phyloP scores from a whole-genome alignment of 83 land plant genomes.

The Picea abies region DNA sequence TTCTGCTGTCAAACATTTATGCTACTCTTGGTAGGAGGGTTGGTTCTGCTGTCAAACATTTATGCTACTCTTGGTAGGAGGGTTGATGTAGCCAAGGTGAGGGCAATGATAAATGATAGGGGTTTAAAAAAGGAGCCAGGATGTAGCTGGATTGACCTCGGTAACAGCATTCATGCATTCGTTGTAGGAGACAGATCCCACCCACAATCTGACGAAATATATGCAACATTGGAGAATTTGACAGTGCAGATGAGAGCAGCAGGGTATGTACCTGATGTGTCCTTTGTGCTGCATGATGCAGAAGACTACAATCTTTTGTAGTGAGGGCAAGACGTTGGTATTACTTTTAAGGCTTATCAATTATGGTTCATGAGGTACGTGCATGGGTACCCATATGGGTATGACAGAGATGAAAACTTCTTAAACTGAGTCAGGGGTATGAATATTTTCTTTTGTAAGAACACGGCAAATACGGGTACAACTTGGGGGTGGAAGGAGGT shows the following conservation, averaged over 20 bases:
- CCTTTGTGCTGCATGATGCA: background rate
- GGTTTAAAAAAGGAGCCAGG: conserved; percentile 1
- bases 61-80: background rate
- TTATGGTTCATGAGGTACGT: too few species aligned
- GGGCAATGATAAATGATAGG: background rate
- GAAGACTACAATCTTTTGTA: background rate
- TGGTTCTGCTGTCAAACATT: background rate
- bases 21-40: too few species aligned
- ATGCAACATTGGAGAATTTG: background rate
- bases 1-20: background rate
- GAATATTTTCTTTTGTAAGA: too few species aligned
- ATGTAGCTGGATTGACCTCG: background rate
- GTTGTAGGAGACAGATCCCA: background rate
- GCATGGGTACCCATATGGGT: too few species aligned
- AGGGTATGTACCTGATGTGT: background rate
- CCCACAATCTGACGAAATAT: background rate
- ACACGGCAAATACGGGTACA: too few species aligned
- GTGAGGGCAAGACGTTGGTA: too few species aligned
- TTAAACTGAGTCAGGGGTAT: too few species aligned
- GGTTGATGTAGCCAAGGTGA: background rate
- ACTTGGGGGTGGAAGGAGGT: too few species aligned
- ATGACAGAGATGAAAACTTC: too few species aligned
- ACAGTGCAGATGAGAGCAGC: background rate
- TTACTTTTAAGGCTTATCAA: too few species aligned
- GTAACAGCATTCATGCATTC: background rate